A percentile compares a stretch with the other conserved stretches of the same genome.
These are phyloP conservation scores for Solanum ossicruentum DNA, from an alignment of 257 asterid species.

Conservation along the genomic window DNA sequence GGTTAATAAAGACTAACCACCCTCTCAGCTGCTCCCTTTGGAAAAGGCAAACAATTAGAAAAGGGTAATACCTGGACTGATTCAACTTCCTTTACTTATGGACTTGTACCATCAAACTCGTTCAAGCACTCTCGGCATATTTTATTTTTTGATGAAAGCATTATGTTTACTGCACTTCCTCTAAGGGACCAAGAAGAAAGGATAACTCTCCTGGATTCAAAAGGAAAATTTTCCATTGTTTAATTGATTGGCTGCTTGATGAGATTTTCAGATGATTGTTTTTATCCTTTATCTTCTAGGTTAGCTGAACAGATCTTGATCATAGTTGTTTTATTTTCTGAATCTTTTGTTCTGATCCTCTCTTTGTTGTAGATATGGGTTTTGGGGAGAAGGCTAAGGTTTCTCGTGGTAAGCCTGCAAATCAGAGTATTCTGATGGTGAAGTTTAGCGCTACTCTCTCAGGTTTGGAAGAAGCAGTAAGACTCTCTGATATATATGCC, in stretches of 20 bases:
- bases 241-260: neutral
- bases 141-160: neutral
- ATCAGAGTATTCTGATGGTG: conserved; percentile 49
- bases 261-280: neutral
- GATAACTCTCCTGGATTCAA: neutral
- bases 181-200: neutral
- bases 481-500: conserved; percentile 29
- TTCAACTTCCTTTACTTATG: neutral
- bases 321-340: neutral
- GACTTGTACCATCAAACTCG: neutral
- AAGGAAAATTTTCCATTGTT: neutral
- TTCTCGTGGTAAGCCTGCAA: conserved; percentile 48
- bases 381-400: conserved; percentile 45
- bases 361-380: conserved; percentile 32
- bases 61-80: neutral
- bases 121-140: neutral
- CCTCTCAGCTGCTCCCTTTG: neutral
- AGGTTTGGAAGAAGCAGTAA: conserved; percentile 55
- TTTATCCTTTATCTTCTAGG: neutral
- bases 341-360: neutral
- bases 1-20: neutral
- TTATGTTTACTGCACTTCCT: neutral
- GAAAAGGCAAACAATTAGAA: neutral
- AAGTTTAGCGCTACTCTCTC: conserved; percentile 54
- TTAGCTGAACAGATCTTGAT: neutral